Base-by-base conservation (phyloP, 805 yeast species). In the Lipomyces spencermartinsiae region DNA sequence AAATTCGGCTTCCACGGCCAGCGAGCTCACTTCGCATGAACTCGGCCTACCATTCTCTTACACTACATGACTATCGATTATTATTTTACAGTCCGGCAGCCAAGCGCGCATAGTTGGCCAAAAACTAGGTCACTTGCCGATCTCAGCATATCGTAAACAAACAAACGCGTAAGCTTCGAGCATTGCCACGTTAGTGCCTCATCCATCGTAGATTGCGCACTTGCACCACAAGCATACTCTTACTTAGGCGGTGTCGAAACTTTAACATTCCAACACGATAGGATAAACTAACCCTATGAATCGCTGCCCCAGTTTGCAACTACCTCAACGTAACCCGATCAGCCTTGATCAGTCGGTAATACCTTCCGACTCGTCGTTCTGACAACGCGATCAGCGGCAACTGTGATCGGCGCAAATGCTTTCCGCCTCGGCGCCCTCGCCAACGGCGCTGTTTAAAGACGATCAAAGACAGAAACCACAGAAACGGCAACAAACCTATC, bases 351-450 rank as follows among this genome's bases (percentile, higher is more conserved):
- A n/a, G n/a, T 16, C 22, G 19, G 19, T 19, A 43, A n/a, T 14
- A 19, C n/a, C 22, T 43, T 43, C 5, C 6, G 16, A 12, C n/a
- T 37, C 43, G 43, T 37, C 43, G 43, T 37, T 16, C 16, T 37
- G 43, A 37, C 43, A 37, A 37, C 49, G 22, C 22, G 7, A 43
- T 43, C 49, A 9, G 10, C 9, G 9, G n/a, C 49, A 43, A 43
- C 63, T 35, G 53, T 58, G 58, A 29, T 58, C 16, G 33, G 1
- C 12, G 29, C 56, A 33, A 31, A 60, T 51, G 62, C 46, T 60
- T 10, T 51, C 57, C 4, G 56, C 57, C 9, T 46, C 62, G 35
- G 49, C 57, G 57, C 35, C 33, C 19, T 39, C 49, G 25, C 29
- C 31, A 33, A 35, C 46, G 31, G 33, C 46, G 33, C 31, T 25